A percentile compares a stretch with the other conserved stretches of the same genome.
phyloP scores from a whole-genome alignment of 805 yeast genomes.

The Candida anglica region DNA sequence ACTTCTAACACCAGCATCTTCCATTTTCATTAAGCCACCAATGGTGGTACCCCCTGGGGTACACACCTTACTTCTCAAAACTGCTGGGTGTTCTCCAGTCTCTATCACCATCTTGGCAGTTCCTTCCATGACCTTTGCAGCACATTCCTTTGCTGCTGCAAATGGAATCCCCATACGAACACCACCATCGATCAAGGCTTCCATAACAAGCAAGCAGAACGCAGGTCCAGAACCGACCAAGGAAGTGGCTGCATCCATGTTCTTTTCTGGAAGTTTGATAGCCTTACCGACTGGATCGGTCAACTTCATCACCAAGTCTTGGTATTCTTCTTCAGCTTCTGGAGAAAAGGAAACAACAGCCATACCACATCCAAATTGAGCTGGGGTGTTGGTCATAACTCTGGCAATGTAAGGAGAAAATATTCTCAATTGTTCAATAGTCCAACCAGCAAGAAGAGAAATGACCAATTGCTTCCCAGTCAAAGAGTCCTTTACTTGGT shows the following conservation, averaged over 20 bases:
- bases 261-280: conserved; percentile 73
- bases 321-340: conserved; percentile 38
- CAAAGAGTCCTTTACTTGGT: conserved; percentile 43
- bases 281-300: conserved; percentile 66
- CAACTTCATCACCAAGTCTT: conserved; percentile 48
- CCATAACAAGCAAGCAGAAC: conserved; percentile 82
- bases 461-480: conserved; percentile 58
- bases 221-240: conserved; percentile 98
- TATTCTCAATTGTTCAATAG: conserved; percentile 59
- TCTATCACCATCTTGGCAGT: conserved; percentile 85
- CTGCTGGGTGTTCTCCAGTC: conserved; percentile 85
- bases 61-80: conserved; percentile 79
- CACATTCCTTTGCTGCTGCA: conserved; percentile 76
- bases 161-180: conserved; percentile 91
- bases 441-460: conserved; percentile 90
- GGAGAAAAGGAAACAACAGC: conserved; percentile 81
- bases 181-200: conserved; percentile 91
- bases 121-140: conserved; percentile 92
- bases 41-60: conserved; percentile 99
- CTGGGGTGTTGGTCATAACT: conserved; percentile 99
- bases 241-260: conserved; percentile 95
- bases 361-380: conserved; percentile 88
- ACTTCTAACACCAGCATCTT: conserved; percentile 83
- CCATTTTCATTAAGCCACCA: conserved; percentile 90
- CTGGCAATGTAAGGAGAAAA: conserved; percentile 66